These are phyloP conservation scores for Tulasnella calospora DNA, from an alignment of 768 basidiomycete species.

Conservation along the genomic window DNA sequence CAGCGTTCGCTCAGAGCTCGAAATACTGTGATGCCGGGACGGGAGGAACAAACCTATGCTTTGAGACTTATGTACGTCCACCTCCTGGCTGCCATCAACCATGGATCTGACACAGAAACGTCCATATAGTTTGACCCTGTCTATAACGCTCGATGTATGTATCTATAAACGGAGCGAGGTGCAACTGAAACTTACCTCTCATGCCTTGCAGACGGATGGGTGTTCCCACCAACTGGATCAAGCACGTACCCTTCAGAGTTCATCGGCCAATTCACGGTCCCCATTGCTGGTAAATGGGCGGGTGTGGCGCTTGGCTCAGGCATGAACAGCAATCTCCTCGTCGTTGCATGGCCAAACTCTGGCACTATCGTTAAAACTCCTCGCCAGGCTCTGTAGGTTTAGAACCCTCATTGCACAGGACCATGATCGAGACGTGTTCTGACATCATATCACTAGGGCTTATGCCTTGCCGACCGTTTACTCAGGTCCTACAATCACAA, in stretches of 20 bases:
- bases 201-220: conserved; percentile 8
- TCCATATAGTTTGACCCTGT: conserved; percentile 4
- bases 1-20: conserved; percentile 10
- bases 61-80: conserved; percentile 13
- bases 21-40: conserved; percentile 4
- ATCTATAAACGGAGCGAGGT: neutral
- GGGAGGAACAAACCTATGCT: conserved; percentile 10
- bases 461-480: conserved; percentile 50
- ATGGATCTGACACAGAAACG: too few species aligned
- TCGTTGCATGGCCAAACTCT: conserved; percentile 59
- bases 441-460: conserved; percentile 39
- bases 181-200: neutral
- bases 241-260: conserved; percentile 41
- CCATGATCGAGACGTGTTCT: neutral
- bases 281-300: conserved; percentile 49
- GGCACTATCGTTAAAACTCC: conserved; percentile 48
- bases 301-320: conserved; percentile 12
- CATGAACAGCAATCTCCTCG: conserved; percentile 52
- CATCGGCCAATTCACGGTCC: conserved; percentile 58
- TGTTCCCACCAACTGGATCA: conserved; percentile 11
- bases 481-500: conserved; percentile 50
- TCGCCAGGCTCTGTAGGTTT: conserved; percentile 46
- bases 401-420: conserved; percentile 38
- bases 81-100: too few species aligned
- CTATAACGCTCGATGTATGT: conserved; percentile 2